Evolutionary conservation across 257 asterid genomes (phyloP).

Genomic region (Petunia axillaris): DNA sequence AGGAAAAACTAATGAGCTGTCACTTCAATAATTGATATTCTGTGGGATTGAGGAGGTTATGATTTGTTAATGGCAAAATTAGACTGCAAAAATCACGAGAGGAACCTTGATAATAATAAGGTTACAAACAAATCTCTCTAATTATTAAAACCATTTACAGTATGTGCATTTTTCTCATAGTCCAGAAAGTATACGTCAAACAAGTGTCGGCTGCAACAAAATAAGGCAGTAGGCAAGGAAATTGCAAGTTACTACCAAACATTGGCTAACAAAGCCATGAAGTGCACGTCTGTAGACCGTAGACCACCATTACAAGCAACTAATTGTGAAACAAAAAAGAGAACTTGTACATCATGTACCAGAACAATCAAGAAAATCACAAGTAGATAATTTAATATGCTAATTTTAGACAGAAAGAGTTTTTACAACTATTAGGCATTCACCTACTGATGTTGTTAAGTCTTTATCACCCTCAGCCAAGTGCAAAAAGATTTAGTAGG

Average conservation of each 20-base stretch:
- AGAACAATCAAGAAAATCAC: constrained; percentile 10
- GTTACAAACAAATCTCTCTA: not conserved
- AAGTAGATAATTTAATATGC: not conserved
- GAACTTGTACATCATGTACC: not conserved
- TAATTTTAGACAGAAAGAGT: constrained; percentile 16
- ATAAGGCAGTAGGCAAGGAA: not conserved
- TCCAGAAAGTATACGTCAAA: not conserved
- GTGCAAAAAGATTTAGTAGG: not conserved
- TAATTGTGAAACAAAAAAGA: not conserved
- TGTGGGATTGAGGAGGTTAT: not conserved
- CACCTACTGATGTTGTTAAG: not conserved
- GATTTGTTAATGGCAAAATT: not conserved
- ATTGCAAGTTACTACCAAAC: not conserved
- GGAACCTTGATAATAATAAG: not conserved
- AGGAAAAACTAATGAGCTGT: not conserved
- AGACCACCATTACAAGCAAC: not conserved
- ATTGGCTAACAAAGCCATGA: not conserved
- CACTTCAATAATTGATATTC: not conserved
- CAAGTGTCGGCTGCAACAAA: not conserved
- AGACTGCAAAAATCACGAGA: not conserved
- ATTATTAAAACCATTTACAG: not conserved
- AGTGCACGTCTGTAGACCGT: no score
- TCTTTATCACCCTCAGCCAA: not conserved
- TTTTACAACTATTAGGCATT: not conserved
- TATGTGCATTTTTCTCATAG: not conserved